These are phyloP conservation scores for Tolypocladium tundrense DNA, from an alignment of 2,329 filamentous ascomycete genomes.

Conservation along the genomic window DNA sequence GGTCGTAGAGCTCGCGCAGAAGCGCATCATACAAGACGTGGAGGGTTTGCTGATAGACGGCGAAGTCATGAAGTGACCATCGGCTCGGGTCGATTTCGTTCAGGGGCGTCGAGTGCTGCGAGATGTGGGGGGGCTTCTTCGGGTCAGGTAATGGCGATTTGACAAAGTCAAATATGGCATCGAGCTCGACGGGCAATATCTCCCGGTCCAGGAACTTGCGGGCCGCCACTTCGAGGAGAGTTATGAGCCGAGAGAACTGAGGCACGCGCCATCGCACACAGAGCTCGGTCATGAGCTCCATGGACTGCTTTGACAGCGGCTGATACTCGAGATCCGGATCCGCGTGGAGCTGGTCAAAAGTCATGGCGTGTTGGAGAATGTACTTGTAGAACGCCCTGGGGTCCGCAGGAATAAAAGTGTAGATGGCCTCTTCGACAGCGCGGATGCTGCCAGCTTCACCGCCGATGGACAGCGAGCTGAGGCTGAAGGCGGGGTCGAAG, in stretches of 20 bases:
- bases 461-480: conserved; percentile 55
- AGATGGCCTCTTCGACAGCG: conserved; percentile 54
- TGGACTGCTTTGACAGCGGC: conserved; percentile 65
- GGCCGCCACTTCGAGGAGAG: conserved; percentile 75
- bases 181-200: conserved; percentile 69
- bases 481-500: conserved; percentile 58
- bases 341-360: conserved; percentile 49
- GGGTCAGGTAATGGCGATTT: conserved; percentile 61
- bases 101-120: conserved; percentile 39
- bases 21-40: conserved; percentile 69
- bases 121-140: conserved; percentile 51
- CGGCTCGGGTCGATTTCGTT: conserved; percentile 45
- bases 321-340: conserved; percentile 37
- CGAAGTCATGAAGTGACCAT: conserved; percentile 62
- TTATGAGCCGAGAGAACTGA: conserved; percentile 65
- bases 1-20: conserved; percentile 75
- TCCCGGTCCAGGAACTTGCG: conserved; percentile 81
- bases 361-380: conserved; percentile 67
- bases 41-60: conserved; percentile 65
- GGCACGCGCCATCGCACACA: conserved; percentile 84
- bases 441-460: conserved; percentile 41
- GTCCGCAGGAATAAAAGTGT: conserved; percentile 83
- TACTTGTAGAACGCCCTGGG: conserved; percentile 74
- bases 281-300: conserved; percentile 76
- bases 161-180: conserved; percentile 70